Evolutionary conservation across 1,284 basidiomycete genomes (phyloP), one percentile per base, ranked within the genome.

Genomic region (Inonotus hispidus): DNA sequence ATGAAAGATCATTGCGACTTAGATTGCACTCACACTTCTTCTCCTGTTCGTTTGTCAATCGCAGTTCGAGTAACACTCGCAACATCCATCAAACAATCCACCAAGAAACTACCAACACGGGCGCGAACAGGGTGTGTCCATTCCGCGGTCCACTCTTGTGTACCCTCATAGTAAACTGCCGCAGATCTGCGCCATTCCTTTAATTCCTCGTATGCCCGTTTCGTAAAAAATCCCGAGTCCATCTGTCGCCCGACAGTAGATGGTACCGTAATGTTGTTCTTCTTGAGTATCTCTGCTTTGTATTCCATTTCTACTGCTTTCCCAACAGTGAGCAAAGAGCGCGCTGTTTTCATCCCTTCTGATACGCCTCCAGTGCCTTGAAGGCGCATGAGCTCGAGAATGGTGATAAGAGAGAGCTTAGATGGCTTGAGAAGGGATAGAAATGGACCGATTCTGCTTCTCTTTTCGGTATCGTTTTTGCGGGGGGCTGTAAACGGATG

Each of bases 341-440:
- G 82, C 1, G 94, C 84, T 0, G 93, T 90, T 75, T 97, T 97
- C 88, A 97, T 93, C 1, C 95, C 96, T 58, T 92, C 87, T 0
- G 79, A 70, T 7, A 94, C 81, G 29, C 92, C 92, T 19, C 91
- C 90, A 1, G 83, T 80, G 4, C 90, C 89, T 49, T 89, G 83
- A 49, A 95, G 75, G 16, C 92, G 84, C 90, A 98, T 92, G 56
- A 95, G 73, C 72, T 98, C 95, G 38, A 96, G 80, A 65, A 98
- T 93, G 2, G 91, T 91, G 69, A 98, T 88, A 23, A 98, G 79
- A 0, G 94, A 93, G 8, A 98, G 80, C 64, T 90, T 90, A 55
- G 92, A 84, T 0, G 89, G 79, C 13, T 86, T 82, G 21, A 99
- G 78, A 0, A 95, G 82, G 1, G 80, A 76, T 7, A 98, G 76